Conservation (phyloP, 1,284 basidiomycete species). For the Mycena citricolor region DNA sequence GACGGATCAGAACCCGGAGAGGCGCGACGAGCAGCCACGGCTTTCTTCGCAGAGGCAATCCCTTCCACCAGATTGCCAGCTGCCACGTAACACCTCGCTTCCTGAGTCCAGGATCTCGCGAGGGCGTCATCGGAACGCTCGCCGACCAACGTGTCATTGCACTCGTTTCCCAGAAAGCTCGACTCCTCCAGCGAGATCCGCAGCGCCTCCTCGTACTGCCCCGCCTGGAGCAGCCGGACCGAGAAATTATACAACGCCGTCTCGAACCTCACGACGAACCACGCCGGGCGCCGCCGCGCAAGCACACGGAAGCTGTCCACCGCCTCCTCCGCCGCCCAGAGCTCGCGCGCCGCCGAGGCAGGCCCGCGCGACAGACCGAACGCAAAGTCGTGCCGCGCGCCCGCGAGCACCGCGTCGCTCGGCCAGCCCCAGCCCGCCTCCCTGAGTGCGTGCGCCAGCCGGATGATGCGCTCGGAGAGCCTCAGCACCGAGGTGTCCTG, state of each 20-base stretch:
- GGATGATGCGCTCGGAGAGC: slow-evolving; percentile 7
- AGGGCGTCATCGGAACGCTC: too few relatives aligned
- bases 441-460: slow-evolving; percentile 4
- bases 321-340: slow-evolving; percentile 7
- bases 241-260: slow-evolving; percentile 16
- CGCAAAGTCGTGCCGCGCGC: slow-evolving; percentile 15
- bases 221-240: slow-evolving; percentile 4
- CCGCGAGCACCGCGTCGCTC: slow-evolving; percentile 12
- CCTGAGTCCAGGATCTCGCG: too few relatives aligned
- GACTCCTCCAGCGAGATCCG: slow-evolving; percentile 9
- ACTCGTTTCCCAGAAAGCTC: too few relatives aligned
- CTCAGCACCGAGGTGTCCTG: background rate
- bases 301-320: slow-evolving; percentile 11
- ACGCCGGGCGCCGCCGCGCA: slow-evolving; percentile 1
- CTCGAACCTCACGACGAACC: background rate
- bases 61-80: too few relatives aligned
- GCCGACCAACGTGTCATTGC: too few relatives aligned
- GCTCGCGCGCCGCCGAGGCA: slow-evolving; percentile 1
- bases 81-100: too few relatives aligned
- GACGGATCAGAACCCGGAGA: too few relatives aligned
- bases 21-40: too few relatives aligned
- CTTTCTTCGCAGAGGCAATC: too few relatives aligned
- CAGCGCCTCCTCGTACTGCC: slow-evolving; percentile 9
- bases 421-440: slow-evolving; percentile 3
- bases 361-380: slow-evolving; percentile 8